Conservation (phyloP, 441 rosid species). For the Jatropha multifida region DNA sequence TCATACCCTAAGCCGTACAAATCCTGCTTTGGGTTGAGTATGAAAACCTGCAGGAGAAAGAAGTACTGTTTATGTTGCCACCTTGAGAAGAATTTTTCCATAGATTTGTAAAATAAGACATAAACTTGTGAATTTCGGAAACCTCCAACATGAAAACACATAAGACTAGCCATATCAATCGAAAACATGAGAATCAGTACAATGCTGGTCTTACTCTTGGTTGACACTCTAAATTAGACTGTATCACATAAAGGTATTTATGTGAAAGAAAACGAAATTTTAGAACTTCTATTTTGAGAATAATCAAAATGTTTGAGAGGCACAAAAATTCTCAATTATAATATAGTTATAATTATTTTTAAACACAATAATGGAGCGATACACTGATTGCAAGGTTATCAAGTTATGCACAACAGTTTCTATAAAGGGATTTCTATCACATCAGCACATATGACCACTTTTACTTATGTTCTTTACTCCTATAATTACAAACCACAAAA, state of each 20-base stretch:
- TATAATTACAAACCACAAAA: background rate
- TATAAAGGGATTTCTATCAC: background rate
- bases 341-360: background rate
- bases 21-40: constrained; percentile 86
- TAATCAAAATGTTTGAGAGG: background rate
- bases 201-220: background rate
- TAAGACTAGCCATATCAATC: background rate
- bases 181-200: background rate
- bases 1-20: constrained; percentile 86
- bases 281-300: background rate
- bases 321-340: background rate
- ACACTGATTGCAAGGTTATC: background rate
- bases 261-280: background rate
- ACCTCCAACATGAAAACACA: background rate
- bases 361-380: background rate
- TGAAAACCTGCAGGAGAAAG: constrained; percentile 53
- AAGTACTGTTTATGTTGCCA: background rate
- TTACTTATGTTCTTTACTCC: background rate
- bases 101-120: background rate
- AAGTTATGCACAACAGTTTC: background rate
- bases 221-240: background rate
- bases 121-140: background rate
- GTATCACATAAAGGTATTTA: background rate
- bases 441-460: too few relatives aligned
- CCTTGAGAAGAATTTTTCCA: background rate